These are phyloP conservation scores for Bruguiera sexangula DNA, from an alignment of 345 rosid genomes.

Conservation along the genomic window DNA sequence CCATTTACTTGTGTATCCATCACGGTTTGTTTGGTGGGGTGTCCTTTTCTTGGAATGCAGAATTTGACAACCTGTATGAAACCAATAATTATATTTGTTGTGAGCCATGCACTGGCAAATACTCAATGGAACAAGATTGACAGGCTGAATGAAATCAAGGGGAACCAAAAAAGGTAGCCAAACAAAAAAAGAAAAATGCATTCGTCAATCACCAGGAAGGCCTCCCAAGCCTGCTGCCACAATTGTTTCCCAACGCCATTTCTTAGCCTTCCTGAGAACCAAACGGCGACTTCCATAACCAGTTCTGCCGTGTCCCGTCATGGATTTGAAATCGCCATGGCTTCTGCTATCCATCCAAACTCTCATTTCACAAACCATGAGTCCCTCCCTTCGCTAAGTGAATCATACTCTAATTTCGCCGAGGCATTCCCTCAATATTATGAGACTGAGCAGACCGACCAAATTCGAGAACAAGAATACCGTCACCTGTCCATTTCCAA, in stretches of 20 bases:
- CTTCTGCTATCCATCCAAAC: constrained; percentile 43
- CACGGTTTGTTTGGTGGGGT: no score
- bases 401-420: constrained; percentile 48
- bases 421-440: constrained; percentile 49
- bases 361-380: constrained; percentile 71
- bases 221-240: constrained; percentile 43
- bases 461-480: constrained; percentile 59
- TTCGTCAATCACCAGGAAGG: constrained; percentile 41
- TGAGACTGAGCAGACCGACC: constrained; percentile 51
- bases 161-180: background rate
- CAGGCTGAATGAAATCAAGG: background rate
- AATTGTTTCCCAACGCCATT: constrained; percentile 57
- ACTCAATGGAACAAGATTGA: background rate
- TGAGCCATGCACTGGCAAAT: constrained; percentile 1
- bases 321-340: constrained; percentile 41
- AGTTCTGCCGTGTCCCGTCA: constrained; percentile 29
- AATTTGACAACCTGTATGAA: constrained; percentile 2
- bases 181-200: constrained; percentile 28
- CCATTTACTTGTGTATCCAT: no score
- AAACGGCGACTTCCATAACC: background rate
- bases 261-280: constrained; percentile 25
- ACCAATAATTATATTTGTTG: background rate
- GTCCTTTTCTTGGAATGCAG: background rate
- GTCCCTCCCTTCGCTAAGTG: constrained; percentile 63
- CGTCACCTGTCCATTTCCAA: constrained; percentile 48